A percentile compares a stretch with the other conserved stretches of the same genome.
Evolutionary conservation across 495 filamentous ascomycete genomes (phyloP).

Genomic region (Pseudomonodictys pantanalensis): DNA sequence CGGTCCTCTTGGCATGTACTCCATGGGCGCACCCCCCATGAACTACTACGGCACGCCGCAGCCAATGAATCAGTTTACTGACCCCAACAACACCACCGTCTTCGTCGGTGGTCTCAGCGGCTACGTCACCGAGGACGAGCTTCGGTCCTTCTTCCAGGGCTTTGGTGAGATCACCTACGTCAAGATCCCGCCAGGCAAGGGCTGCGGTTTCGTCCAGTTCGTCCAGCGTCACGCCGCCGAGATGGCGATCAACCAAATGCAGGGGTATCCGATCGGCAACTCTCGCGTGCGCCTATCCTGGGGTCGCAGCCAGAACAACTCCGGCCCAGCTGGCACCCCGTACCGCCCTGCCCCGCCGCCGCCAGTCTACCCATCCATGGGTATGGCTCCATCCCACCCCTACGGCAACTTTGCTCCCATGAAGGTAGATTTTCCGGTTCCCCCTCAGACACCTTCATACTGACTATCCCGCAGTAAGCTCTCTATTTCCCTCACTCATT

Average conservation of each 20-base stretch:
- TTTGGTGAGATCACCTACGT: conserved; percentile 99
- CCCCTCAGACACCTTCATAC: not conserved
- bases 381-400: conserved; percentile 60
- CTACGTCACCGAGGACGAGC: conserved; percentile 98
- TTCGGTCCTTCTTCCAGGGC: conserved; percentile 98
- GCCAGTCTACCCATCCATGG: conserved; percentile 80
- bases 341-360: conserved; percentile 95
- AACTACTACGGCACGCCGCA: conserved; percentile 80
- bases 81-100: conserved; percentile 99
- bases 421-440: conserved; percentile 22
- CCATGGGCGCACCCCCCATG: conserved; percentile 75
- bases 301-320: conserved; percentile 99
- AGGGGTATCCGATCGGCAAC: conserved; percentile 98
- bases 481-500: conserved; percentile 24
- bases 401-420: conserved; percentile 54
- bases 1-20: conserved; percentile 53
- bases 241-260: conserved; percentile 99
- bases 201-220: conserved; percentile 98
- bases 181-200: conserved; percentile 99
- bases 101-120: conserved; percentile 97
- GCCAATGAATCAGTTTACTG: conserved; percentile 99
- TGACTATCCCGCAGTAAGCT: conserved; percentile 31
- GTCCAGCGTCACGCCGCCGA: conserved; percentile 98
- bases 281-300: conserved; percentile 95
- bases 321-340: conserved; percentile 91